Evolutionary conservation across 495 filamentous ascomycete genomes (phyloP).

Genomic region (Cercophora newfieldiana): DNA sequence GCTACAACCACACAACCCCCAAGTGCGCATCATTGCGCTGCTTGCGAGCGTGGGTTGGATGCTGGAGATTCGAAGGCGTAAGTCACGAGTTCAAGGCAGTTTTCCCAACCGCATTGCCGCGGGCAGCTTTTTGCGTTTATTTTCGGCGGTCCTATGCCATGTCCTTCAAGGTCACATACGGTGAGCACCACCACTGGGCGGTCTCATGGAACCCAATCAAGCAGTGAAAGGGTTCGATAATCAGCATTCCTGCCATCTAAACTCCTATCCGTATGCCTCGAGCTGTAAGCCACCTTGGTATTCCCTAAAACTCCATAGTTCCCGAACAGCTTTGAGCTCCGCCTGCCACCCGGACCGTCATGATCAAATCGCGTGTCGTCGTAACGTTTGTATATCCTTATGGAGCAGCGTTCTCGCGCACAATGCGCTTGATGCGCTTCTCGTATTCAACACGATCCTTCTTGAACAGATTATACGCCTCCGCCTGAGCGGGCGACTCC

Average conservation of each 20-base stretch:
- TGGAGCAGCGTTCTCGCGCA: conserved; percentile 77
- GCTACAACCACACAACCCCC: not conserved
- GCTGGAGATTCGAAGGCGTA: conserved; percentile 4
- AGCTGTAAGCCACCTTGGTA: conserved; percentile 20
- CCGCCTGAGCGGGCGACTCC: conserved; percentile 93
- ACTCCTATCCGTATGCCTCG: conserved; percentile 21
- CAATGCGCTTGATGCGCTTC: conserved; percentile 78
- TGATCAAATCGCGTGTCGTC: not conserved
- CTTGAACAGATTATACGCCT: conserved; percentile 96
- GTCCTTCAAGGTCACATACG: not conserved
- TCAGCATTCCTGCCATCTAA: conserved; percentile 15
- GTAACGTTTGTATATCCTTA: conserved; percentile 15
- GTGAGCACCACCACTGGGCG: not conserved
- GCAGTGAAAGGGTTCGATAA: not conserved
- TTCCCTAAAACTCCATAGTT: conserved; percentile 25
- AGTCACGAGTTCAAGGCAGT: conserved; percentile 6
- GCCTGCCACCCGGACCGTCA: not conserved
- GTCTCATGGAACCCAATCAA: not conserved
- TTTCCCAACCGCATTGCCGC: not conserved
- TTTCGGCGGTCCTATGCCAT: not conserved
- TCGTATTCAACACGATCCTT: conserved; percentile 87
- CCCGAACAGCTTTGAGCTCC: not conserved
- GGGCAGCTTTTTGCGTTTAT: not conserved
- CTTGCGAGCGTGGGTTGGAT: not conserved
- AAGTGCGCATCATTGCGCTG: no score